Evolutionary conservation across 495 filamentous ascomycete genomes (phyloP).

Genomic region (Aspergillus sparsus): DNA sequence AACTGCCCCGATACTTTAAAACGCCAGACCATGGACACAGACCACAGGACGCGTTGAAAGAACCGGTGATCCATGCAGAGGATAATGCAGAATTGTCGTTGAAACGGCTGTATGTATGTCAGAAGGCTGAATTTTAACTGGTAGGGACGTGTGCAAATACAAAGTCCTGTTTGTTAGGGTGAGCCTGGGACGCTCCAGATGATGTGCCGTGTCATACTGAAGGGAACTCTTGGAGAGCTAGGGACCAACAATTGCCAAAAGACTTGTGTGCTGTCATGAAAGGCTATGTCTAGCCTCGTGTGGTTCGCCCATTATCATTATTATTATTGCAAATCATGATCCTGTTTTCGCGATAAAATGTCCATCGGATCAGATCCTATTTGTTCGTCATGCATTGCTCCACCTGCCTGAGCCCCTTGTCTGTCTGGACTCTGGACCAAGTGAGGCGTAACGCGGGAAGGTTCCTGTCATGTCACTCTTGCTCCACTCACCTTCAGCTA

Average conservation of each 20-base stretch:
- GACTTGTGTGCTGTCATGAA: not conserved
- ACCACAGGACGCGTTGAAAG: conserved; percentile 18
- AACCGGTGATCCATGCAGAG: conserved; percentile 31
- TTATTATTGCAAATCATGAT: not conserved
- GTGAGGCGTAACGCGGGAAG: conserved; percentile 19
- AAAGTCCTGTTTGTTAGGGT: conserved; percentile 15
- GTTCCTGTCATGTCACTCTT: not conserved
- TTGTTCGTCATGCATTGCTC: conserved; percentile 6
- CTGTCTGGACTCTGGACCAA: conserved; percentile 7
- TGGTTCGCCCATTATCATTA: not conserved
- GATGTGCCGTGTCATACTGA: conserved; percentile 24
- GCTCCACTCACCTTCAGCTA: not conserved
- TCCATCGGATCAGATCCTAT: conserved; percentile 19
- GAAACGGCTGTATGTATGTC: conserved; percentile 29
- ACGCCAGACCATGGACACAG: conserved; percentile 15
- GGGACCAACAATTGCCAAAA: conserved; percentile 5
- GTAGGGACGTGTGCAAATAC: conserved; percentile 14
- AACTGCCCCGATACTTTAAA: not conserved
- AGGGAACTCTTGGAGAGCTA: conserved; percentile 15
- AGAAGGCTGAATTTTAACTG: conserved; percentile 20
- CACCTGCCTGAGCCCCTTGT: conserved; percentile 10
- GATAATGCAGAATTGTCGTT: conserved; percentile 22
- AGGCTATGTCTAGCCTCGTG: not conserved
- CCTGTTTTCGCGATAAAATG: not conserved
- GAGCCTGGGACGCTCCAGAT: conserved; percentile 18